Conservation (phyloP, 2,329 filamentous ascomycete species). For the Nigrograna mackinnonii region DNA sequence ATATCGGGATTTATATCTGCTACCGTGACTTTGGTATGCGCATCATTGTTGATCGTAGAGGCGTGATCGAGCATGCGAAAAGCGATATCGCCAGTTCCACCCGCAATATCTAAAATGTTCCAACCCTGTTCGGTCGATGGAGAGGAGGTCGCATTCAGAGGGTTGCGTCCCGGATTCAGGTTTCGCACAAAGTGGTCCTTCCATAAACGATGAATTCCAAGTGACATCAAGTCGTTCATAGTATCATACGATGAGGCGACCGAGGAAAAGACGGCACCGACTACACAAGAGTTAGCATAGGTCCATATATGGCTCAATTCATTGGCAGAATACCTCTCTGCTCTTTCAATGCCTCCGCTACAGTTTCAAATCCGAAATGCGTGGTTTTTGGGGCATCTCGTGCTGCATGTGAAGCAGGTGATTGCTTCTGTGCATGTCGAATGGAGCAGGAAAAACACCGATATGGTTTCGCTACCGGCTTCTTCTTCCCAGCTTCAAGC, state of each 20-base stretch:
- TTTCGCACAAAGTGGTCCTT: constrained; percentile 95
- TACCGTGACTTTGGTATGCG: constrained; percentile 81
- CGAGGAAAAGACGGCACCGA: constrained; percentile 89
- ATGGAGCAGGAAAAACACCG: constrained; percentile 57
- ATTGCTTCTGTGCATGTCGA: constrained; percentile 42
- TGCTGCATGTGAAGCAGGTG: constrained; percentile 38
- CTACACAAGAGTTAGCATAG: constrained; percentile 48
- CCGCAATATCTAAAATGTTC: constrained; percentile 91
- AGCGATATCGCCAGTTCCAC: constrained; percentile 96
- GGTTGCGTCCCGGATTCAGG: constrained; percentile 76
- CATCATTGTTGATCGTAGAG: constrained; percentile 77
- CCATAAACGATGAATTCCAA: constrained; percentile 96
- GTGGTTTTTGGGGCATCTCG: constrained; percentile 63
- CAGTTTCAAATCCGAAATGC: constrained; percentile 88
- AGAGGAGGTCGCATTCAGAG: constrained; percentile 47
- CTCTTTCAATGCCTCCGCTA: constrained; percentile 80
- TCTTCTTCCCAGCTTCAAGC: constrained; percentile 20
- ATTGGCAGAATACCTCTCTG: constrained; percentile 55
- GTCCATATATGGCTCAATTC: not conserved
- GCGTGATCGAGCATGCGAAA: constrained; percentile 94
- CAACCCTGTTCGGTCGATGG: constrained; percentile 50
- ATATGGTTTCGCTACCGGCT: constrained; percentile 33
- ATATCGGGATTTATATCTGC: constrained; percentile 96
- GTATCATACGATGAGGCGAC: constrained; percentile 93
- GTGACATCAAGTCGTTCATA: constrained; percentile 99